These are phyloP conservation scores for Scheffersomyces lignosus DNA, from an alignment of 805 yeast genomes.

Conservation along the genomic window DNA sequence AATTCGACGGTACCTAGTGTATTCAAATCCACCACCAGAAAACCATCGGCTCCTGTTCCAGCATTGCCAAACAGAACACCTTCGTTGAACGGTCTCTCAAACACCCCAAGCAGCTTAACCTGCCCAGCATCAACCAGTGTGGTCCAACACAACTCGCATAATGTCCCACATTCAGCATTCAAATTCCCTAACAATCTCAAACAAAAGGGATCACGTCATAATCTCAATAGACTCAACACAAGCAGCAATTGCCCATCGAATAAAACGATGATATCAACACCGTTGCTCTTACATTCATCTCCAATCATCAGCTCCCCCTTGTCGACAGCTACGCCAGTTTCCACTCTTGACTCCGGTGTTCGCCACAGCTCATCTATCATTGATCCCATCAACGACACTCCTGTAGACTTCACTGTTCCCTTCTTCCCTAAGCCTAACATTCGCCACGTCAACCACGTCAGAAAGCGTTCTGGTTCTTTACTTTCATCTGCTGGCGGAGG, in stretches of 20 bases:
- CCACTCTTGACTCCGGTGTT: conserved; percentile 23
- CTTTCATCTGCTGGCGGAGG: conserved; percentile 24
- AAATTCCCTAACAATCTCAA: conserved; percentile 12
- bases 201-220: conserved; percentile 8
- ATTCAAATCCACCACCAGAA: background rate
- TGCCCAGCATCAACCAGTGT: background rate
- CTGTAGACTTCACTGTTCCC: conserved; percentile 37
- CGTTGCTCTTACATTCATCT: conserved; percentile 19
- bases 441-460: conserved; percentile 12
- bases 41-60: background rate
- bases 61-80: conserved; percentile 6
- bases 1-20: background rate
- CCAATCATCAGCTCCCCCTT: conserved; percentile 39
- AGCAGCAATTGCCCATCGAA: conserved; percentile 1
- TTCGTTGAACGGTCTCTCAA: conserved; percentile 1
- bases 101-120: background rate
- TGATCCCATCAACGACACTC: conserved; percentile 41
- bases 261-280: conserved; percentile 6
- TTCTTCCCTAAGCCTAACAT: conserved; percentile 5
- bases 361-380: conserved; percentile 19
- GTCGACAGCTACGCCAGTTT: conserved; percentile 28
- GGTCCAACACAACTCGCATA: conserved; percentile 1
- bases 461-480: conserved; percentile 20
- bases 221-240: conserved; percentile 10
- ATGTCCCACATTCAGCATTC: conserved; percentile 4